Evolutionary conservation across 2,329 filamentous ascomycete genomes (phyloP), one percentile per base, ranked within the genome.

Genomic region (Pleoardoris graminearum): DNA sequence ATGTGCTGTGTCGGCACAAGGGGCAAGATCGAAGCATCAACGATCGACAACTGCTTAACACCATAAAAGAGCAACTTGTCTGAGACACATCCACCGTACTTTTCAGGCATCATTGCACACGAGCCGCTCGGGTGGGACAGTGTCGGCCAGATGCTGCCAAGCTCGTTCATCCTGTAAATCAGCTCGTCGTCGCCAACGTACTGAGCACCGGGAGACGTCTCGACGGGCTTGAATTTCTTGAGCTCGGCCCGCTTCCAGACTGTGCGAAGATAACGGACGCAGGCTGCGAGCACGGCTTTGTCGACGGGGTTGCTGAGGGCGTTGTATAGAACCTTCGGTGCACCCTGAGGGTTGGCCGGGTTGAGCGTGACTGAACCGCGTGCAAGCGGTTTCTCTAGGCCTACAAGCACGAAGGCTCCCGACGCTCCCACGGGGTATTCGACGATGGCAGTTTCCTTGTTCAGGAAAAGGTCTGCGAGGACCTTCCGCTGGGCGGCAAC

Each of bases 351-450:
- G 38, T 69, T 56, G 10, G 50, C 11, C 1, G 67, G 60, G 45
- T 70, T 60, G 39, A 70, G 53, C 30, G 43, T 59, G 41, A 70
- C 61, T 16, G 69, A 67, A 3, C 72, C 76, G 4, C 78, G 23
- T 71, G 80, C 32, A 12, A 75, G 62, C 1, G 75, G 75, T 48
- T 73, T 71, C 48, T 75, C 61, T 11, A 75, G 55, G 6, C 62
- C 58, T 23, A 67, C 63, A 25, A 68, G 61, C 17, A 58, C 49
- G 39, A 48, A 59, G 11, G 42, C 60, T 22, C 61, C 70, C 25
- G 65, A 60, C 21, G 66, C 63, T 14, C 79, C 80, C 5, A 71
- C 55, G 7, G 60, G 60, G 16, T 59, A 57, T 21, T 70, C 68
- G 16, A 65, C 62, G 14, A 70, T 55, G 4, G 55, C 65, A 11